A percentile compares a stretch with the other conserved stretches of the same genome.
Evolutionary conservation across 176 grass and related monocot genomes (phyloP).

Genomic region (Cenchrus americanus): DNA sequence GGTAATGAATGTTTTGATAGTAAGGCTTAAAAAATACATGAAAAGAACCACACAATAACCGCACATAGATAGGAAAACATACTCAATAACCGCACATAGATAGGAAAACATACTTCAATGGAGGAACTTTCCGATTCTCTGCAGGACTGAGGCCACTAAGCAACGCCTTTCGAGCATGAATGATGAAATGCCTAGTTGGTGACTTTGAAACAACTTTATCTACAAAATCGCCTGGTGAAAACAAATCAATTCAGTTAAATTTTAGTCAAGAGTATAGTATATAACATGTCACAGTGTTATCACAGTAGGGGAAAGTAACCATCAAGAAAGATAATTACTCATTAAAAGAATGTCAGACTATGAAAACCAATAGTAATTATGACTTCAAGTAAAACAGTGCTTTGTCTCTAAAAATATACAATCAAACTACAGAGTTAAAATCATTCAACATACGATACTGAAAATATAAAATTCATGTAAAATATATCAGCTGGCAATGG

Average conservation of each 20-base stretch:
- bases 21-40: neutral
- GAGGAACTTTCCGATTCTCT: conserved; percentile 79
- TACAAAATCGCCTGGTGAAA: conserved; percentile 80
- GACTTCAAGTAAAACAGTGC: neutral
- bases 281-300: conserved; percentile 10
- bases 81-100: conserved; percentile 43
- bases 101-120: conserved; percentile 82
- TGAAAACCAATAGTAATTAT: neutral
- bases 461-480: conserved; percentile 8
- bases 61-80: conserved; percentile 43
- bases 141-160: conserved; percentile 88
- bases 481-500: neutral
- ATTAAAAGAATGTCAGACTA: neutral
- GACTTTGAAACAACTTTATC: conserved; percentile 80
- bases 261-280: neutral
- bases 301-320: neutral
- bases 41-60: neutral
- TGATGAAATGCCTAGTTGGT: conserved; percentile 87
- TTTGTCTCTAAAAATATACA: neutral
- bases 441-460: neutral
- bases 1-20: conserved; percentile 1
- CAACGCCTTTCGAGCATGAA: conserved; percentile 96
- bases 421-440: conserved; percentile 7
- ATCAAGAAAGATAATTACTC: conserved; percentile 11
- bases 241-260: conserved; percentile 17